These are phyloP conservation scores for Ceratocystis alfenasii DNA, from an alignment of 2,329 filamentous ascomycete species.

Conservation along the genomic window DNA sequence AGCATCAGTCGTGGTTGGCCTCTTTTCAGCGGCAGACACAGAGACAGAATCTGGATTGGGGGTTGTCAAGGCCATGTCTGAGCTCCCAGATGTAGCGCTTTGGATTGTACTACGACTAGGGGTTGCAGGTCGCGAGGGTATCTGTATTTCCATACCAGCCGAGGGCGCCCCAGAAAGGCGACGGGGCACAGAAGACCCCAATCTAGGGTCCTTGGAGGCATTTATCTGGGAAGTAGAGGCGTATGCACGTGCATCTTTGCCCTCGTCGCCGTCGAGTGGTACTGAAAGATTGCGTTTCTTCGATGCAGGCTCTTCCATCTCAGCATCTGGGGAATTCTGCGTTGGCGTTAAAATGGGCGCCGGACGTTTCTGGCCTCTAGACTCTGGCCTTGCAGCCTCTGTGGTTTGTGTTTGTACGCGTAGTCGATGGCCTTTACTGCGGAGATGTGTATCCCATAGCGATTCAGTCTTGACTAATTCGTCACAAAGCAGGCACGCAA, in stretches of 20 bases:
- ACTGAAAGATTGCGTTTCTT: slow-evolving; percentile 15
- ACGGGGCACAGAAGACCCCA: slow-evolving; percentile 26
- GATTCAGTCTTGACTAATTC: slow-evolving; percentile 52
- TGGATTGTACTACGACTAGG: slow-evolving; percentile 32
- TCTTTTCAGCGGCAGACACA: neutral
- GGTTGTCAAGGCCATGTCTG: slow-evolving; percentile 22
- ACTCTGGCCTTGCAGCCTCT: slow-evolving; percentile 22
- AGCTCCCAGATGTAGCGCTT: slow-evolving; percentile 14
- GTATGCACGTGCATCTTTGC: neutral
- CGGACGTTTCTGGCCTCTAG: slow-evolving; percentile 26
- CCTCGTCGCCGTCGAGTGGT: neutral
- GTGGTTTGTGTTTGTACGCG: slow-evolving; percentile 22
- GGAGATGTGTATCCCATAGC: slow-evolving; percentile 54
- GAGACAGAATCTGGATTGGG: slow-evolving; percentile 6
- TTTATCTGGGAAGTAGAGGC: neutral
- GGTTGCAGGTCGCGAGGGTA: slow-evolving; percentile 52
- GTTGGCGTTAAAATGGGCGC: slow-evolving; percentile 25
- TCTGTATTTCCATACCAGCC: slow-evolving; percentile 48
- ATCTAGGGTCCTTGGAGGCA: neutral
- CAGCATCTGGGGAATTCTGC: slow-evolving; percentile 14
- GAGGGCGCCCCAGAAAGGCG: slow-evolving; percentile 42
- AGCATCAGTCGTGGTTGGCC: slow-evolving; percentile 15
- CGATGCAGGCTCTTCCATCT: neutral
- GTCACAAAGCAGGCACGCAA: slow-evolving; percentile 56
- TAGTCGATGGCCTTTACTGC: slow-evolving; percentile 36